phyloP scores from a whole-genome alignment of 2,329 filamentous ascomycete species.

The Falciphora oryzae region DNA sequence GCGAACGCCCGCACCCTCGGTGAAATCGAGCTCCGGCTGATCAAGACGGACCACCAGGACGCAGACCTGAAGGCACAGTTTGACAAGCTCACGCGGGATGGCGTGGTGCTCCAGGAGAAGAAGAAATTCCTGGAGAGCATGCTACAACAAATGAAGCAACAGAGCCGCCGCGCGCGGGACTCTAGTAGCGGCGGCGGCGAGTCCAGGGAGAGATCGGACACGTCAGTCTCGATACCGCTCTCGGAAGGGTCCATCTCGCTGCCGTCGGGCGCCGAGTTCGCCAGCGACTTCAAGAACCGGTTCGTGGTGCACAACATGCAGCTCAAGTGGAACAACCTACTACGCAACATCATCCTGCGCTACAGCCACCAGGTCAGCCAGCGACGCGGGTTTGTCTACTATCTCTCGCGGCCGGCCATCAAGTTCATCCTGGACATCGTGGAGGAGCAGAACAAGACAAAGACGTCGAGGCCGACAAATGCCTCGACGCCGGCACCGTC shows the following conservation, averaged over 20 bases:
- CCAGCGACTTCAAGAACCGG: slow-evolving; percentile 94
- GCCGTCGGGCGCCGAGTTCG: slow-evolving; percentile 70
- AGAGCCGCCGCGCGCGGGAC: slow-evolving; percentile 20
- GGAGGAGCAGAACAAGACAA: slow-evolving; percentile 80
- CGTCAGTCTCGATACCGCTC: slow-evolving; percentile 34
- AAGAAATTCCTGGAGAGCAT: slow-evolving; percentile 53
- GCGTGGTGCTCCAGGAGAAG: slow-evolving; percentile 50
- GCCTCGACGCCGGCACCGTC: slow-evolving; percentile 7
- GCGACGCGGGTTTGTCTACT: slow-evolving; percentile 93
- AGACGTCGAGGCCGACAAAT: slow-evolving; percentile 30
- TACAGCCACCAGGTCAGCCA: slow-evolving; percentile 98
- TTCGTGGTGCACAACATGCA: slow-evolving; percentile 98
- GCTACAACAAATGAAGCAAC: slow-evolving; percentile 40
- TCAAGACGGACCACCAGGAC: slow-evolving; percentile 44
- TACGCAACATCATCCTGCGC: slow-evolving; percentile 92
- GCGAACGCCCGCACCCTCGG: slow-evolving; percentile 67
- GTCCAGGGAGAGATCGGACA: slow-evolving; percentile 26
- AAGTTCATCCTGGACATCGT: slow-evolving; percentile 98
- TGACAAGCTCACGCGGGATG: slow-evolving; percentile 53
- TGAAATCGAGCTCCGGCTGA: slow-evolving; percentile 66
- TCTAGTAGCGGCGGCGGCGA: slow-evolving; percentile 19
- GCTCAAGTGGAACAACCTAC: slow-evolving; percentile 94
- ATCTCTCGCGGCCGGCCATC: slow-evolving; percentile 88
- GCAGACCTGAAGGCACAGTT: slow-evolving; percentile 49
- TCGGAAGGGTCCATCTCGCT: slow-evolving; percentile 55